These are phyloP conservation scores for Boletus huronensis DNA, from an alignment of 768 basidiomycete species.

Conservation along the genomic window DNA sequence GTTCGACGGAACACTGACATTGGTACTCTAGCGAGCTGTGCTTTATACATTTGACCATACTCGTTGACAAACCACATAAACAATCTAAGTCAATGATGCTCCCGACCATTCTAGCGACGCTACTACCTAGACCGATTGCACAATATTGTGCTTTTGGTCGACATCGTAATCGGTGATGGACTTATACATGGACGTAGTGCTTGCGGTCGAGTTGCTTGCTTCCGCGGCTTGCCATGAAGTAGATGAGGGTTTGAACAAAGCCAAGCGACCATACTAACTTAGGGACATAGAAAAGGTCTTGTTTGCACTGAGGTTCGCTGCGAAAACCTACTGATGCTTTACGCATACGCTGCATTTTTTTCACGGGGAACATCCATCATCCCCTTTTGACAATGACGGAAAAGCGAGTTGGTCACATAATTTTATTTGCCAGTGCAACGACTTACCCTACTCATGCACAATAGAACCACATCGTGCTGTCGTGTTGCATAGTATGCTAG, in stretches of 20 bases:
- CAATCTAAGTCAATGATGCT: background rate
- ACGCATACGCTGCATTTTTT: background rate
- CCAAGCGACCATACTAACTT: background rate
- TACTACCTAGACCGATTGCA: background rate
- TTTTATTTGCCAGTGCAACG: background rate
- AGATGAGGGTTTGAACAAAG: background rate
- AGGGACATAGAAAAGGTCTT: background rate
- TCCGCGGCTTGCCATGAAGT: background rate
- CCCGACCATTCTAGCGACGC: background rate
- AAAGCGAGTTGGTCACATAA: background rate
- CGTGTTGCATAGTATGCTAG: background rate
- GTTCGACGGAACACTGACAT: background rate
- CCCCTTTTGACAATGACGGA: background rate
- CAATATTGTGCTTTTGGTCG: background rate
- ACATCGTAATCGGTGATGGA: background rate
- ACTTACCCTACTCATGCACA: background rate
- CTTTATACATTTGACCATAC: background rate
- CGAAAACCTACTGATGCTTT: no score
- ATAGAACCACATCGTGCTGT: background rate
- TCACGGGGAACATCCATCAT: background rate
- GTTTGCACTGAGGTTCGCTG: background rate
- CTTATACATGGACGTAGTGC: background rate
- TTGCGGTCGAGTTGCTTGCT: background rate
- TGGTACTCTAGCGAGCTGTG: background rate
- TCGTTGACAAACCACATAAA: background rate